Conservation (phyloP, 1,284 basidiomycete species). For the Paramarasmius palmivorus region DNA sequence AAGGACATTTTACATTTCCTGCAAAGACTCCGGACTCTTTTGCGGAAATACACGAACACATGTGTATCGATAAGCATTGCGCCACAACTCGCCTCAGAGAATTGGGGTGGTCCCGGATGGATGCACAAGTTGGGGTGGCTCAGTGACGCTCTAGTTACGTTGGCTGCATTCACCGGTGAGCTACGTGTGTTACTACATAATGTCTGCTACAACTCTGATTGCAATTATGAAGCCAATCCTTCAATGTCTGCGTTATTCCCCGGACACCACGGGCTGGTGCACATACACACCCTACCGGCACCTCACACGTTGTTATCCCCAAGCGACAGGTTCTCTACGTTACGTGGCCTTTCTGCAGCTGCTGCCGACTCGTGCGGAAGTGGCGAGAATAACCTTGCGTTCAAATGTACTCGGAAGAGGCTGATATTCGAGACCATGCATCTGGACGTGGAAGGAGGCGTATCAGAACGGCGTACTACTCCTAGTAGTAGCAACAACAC, state of each 20-base stretch:
- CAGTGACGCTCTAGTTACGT: conserved; percentile 72
- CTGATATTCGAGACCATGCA: conserved; percentile 92
- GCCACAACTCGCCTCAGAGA: conserved; percentile 54
- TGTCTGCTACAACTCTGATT: conserved; percentile 8
- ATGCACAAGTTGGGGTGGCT: conserved; percentile 78
- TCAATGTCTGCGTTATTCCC: conserved; percentile 70
- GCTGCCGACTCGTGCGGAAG: conserved; percentile 50
- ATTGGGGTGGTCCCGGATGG: conserved; percentile 68
- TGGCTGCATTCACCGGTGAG: conserved; percentile 82
- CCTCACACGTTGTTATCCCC: conserved; percentile 69
- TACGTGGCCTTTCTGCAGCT: conserved; percentile 70
- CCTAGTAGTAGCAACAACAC: conserved; percentile 35
- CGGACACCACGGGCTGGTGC: conserved; percentile 81
- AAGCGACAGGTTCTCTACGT: conserved; percentile 73
- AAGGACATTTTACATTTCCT: conserved; percentile 76
- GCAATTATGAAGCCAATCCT: conserved; percentile 61
- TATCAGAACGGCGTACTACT: conserved; percentile 80
- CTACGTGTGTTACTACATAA: not conserved
- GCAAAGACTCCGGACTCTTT: conserved; percentile 59
- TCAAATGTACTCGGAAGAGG: conserved; percentile 88
- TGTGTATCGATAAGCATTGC: conserved; percentile 74
- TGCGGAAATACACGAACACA: conserved; percentile 56
- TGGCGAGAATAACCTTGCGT: conserved; percentile 94
- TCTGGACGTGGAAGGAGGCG: conserved; percentile 90
- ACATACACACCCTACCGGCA: conserved; percentile 72